A percentile compares a stretch with the other conserved stretches of the same genome.
Evolutionary conservation across 2,329 filamentous ascomycete species (phyloP).

Genomic region (Bipolaris cookei): DNA sequence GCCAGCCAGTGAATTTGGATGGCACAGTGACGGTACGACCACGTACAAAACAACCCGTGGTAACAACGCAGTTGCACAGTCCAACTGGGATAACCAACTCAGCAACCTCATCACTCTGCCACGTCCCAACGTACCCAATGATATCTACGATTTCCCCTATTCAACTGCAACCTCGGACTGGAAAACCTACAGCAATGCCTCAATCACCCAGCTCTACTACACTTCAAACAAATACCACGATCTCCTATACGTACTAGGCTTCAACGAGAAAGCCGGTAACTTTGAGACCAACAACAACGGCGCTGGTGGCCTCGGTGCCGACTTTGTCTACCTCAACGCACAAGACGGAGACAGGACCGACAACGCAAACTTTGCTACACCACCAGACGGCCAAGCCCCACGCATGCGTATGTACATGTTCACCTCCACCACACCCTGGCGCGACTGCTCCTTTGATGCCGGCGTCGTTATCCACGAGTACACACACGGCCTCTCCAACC

Average conservation of each 20-base stretch:
- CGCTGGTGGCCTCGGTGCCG: conserved; percentile 58
- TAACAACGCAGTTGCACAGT: conserved; percentile 65
- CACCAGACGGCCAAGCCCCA: conserved; percentile 46
- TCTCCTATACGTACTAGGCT: conserved; percentile 63
- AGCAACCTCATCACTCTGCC: conserved; percentile 57
- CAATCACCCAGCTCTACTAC: conserved; percentile 67
- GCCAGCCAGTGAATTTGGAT: conserved; percentile 59
- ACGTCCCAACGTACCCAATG: conserved; percentile 54
- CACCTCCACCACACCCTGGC: conserved; percentile 55
- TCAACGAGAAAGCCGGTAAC: conserved; percentile 65
- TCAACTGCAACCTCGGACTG: conserved; percentile 32
- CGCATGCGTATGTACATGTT: conserved; percentile 68
- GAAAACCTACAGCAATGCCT: conserved; percentile 59
- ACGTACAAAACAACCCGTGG: conserved; percentile 62
- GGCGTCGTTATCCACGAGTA: conserved; percentile 64
- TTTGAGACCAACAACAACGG: conserved; percentile 65
- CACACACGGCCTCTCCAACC: conserved; percentile 59
- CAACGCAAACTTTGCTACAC: conserved; percentile 65
- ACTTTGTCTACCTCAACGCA: conserved; percentile 62
- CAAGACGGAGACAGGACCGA: conserved; percentile 62
- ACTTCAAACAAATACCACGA: conserved; percentile 67
- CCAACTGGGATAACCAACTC: conserved; percentile 54
- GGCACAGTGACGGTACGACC: conserved; percentile 57
- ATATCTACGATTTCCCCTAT: conserved; percentile 53
- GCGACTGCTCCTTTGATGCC: conserved; percentile 65